These are phyloP conservation scores for Aspergillus uvarum DNA, from an alignment of 2,329 filamentous ascomycete species.

Conservation along the genomic window DNA sequence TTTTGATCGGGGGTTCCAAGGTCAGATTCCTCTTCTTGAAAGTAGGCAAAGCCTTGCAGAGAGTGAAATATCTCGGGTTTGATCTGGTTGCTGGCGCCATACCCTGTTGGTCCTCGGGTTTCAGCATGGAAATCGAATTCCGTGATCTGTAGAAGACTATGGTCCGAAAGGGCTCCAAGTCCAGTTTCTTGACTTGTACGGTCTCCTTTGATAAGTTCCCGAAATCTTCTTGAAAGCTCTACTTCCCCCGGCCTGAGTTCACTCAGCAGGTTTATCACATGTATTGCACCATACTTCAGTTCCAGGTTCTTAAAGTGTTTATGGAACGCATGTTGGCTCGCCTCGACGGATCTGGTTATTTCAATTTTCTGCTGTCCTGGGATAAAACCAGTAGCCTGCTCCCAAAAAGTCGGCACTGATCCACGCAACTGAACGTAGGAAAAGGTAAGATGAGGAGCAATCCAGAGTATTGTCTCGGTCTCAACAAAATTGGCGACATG, in stretches of 20 bases:
- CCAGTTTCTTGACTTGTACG: conserved; percentile 62
- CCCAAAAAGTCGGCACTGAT: conserved; percentile 96
- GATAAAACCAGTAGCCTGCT: conserved; percentile 82
- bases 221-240: conserved; percentile 78
- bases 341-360: conserved; percentile 82
- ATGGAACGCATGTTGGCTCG: conserved; percentile 90
- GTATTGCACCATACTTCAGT: conserved; percentile 81
- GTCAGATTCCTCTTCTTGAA: conserved; percentile 71
- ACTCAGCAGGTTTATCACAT: conserved; percentile 92
- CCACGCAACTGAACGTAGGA: conserved; percentile 92
- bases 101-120: conserved; percentile 80
- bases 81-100: conserved; percentile 87
- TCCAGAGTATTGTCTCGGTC: conserved; percentile 90
- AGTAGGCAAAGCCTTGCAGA: conserved; percentile 88
- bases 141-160: conserved; percentile 73
- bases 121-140: conserved; percentile 98
- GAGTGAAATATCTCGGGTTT: conserved; percentile 74
- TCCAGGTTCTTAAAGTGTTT: conserved; percentile 91
- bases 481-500: conserved; percentile 99
- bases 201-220: conserved; percentile 71
- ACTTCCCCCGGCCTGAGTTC: conserved; percentile 82
- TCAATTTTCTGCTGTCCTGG: conserved; percentile 94
- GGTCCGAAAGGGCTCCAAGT: conserved; percentile 58
- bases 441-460: conserved; percentile 73
- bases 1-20: conserved; percentile 43